These are phyloP conservation scores for Mortierella sp. DNA, from an alignment of 371 early-diverging fungal species.

Conservation along the genomic window DNA sequence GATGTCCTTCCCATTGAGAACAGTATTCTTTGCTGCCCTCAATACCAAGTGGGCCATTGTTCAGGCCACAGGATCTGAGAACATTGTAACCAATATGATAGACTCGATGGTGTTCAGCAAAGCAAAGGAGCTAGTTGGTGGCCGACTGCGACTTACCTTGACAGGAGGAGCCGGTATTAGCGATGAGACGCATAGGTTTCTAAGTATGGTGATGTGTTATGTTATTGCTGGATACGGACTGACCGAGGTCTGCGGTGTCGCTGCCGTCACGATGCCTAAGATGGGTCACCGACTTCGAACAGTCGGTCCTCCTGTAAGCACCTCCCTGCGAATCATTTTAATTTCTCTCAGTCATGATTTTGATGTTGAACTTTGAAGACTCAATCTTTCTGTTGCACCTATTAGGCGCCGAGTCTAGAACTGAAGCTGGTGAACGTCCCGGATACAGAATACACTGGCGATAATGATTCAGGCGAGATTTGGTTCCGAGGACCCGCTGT, in stretches of 20 bases:
- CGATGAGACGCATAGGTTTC: conserved; percentile 84
- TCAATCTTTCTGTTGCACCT: conserved; percentile 72
- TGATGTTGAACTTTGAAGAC: conserved; percentile 64
- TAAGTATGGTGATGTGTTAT: conserved; percentile 64
- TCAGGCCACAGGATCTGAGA: conserved; percentile 62
- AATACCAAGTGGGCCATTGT: conserved; percentile 78
- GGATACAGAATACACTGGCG: conserved; percentile 80
- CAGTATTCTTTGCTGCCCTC: conserved; percentile 70
- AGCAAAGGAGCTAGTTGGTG: conserved; percentile 86
- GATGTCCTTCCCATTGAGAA: conserved; percentile 64
- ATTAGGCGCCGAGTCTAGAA: conserved; percentile 64
- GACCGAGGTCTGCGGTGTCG: conserved; percentile 64
- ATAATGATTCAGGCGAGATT: conserved; percentile 77
- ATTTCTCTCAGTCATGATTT: background rate
- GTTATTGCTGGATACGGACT: conserved; percentile 71
- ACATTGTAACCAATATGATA: conserved; percentile 73
- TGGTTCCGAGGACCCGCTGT: conserved; percentile 92
- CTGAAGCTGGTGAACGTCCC: conserved; percentile 87
- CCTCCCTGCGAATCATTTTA: conserved; percentile 6
- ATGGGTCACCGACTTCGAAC: conserved; percentile 62
- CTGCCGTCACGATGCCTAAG: conserved; percentile 63
- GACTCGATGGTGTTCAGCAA: conserved; percentile 84
- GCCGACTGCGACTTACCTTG: conserved; percentile 82
- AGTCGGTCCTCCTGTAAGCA: conserved; percentile 48
- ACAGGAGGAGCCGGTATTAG: conserved; percentile 95